Conservation (phyloP, 345 rosid genomes). For the Ceriops decandra region DNA sequence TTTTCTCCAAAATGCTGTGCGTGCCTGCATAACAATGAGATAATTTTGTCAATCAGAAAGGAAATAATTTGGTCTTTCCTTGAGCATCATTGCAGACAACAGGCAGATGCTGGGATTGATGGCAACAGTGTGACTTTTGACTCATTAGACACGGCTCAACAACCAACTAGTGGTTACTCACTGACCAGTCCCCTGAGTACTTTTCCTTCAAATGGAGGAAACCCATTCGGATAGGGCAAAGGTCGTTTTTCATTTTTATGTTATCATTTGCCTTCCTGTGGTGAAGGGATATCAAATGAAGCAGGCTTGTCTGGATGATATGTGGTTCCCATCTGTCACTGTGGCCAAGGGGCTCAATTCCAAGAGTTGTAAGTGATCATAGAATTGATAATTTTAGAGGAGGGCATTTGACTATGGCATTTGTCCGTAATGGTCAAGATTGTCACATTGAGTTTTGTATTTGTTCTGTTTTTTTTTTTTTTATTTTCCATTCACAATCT, state of each 20-base stretch:
- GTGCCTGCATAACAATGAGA: background rate
- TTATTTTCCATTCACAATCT: no score
- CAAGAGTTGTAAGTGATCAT: background rate
- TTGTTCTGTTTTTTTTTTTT: no score
- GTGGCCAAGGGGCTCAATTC: background rate
- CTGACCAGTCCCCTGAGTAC: constrained; percentile 29
- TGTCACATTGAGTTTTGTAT: no score
- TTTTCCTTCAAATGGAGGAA: constrained; percentile 40
- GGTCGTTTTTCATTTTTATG: background rate
- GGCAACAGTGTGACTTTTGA: constrained; percentile 22
- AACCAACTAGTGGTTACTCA: constrained; percentile 31
- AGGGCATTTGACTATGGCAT: background rate
- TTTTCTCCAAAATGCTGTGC: background rate
- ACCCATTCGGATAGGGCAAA: constrained; percentile 49
- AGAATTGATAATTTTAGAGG: background rate
- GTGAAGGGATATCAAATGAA: background rate
- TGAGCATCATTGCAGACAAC: constrained; percentile 29
- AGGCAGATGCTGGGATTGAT: constrained; percentile 30
- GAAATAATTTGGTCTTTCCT: background rate
- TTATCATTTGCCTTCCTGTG: background rate
- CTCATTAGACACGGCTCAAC: constrained; percentile 22
- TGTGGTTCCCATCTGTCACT: background rate
- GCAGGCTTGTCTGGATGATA: background rate
- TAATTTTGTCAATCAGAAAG: background rate
- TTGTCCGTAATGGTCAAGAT: background rate